Evolutionary conservation across 2,329 filamentous ascomycete genomes (phyloP).

Genomic region (Neonectria ditissima): DNA sequence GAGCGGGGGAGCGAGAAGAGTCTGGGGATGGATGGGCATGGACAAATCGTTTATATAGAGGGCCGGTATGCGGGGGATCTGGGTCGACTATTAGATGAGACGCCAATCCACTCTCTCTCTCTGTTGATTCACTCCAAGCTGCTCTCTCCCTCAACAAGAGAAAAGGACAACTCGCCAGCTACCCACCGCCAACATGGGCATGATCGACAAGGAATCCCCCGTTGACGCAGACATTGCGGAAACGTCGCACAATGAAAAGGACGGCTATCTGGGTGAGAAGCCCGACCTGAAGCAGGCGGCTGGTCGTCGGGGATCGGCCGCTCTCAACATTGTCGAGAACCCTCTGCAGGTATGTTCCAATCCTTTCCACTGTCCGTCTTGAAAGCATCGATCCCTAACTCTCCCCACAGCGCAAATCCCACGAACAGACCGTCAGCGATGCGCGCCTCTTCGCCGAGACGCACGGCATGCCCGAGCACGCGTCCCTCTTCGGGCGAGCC

Average conservation of each 20-base stretch:
- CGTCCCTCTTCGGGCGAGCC: slow-evolving; percentile 55
- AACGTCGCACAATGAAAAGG: slow-evolving; percentile 28
- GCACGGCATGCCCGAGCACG: slow-evolving; percentile 61
- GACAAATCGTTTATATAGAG: neutral
- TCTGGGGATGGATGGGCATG: neutral
- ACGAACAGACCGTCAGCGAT: slow-evolving; percentile 47
- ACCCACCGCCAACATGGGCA: neutral
- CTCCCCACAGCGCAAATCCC: slow-evolving; percentile 40
- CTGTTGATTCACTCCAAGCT: neutral
- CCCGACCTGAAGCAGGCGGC: neutral
- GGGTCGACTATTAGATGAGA: neutral
- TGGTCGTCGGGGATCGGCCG: slow-evolving; percentile 40
- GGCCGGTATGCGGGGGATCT: neutral
- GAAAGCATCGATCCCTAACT: no score
- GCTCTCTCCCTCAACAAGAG: neutral
- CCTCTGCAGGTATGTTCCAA: slow-evolving; percentile 45
- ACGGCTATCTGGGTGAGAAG: neutral
- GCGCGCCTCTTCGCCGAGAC: slow-evolving; percentile 64
- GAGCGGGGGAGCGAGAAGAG: neutral
- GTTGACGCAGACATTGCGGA: slow-evolving; percentile 6
- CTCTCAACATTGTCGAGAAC: slow-evolving; percentile 50
- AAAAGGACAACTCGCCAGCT: no score
- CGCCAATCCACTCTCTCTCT: neutral
- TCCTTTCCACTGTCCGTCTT: no score
- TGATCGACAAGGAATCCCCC: slow-evolving; percentile 23